Evolutionary conservation across 140 eudicot genomes (phyloP), one percentile per base, ranked within the genome.

Genomic region (Oenanthe javanica): DNA sequence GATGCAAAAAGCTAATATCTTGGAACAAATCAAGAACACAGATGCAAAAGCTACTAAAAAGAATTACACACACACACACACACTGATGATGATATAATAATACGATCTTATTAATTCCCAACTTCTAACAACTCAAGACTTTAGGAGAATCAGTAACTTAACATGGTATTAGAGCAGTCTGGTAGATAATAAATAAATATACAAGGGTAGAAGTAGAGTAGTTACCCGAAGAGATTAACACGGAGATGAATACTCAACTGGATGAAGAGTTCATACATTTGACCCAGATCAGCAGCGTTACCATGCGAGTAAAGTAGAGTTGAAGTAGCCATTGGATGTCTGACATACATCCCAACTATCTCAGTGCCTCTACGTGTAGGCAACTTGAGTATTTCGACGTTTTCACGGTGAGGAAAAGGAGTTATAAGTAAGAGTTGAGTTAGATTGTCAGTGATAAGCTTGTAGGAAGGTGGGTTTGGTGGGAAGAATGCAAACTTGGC

Each of bases 401-500:
- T 93, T 54, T 93, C 98, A 15, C 98, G 86, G 87, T 93, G 97
- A 50, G 93, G 93, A 61, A 91, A 91, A 0, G 97, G 97, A 36
- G 85, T 91, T 1, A 93, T 80, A 59, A 93, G 89, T 69, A 89
- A 72, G 52, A 93, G 64, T 6, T 93, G 97, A 16, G 98, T 91
- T 18, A 88, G 52, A 13, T 87, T 90, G 49, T 93, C 98, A 66
- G 82, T 87, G 5, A 93, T 86, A 77, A 93, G 85, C 89, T 88
- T 91, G 86, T 93, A 93, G 3, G 97, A 89, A 7, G 98, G 92
- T 45, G 98, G 97, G 80, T 80, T 89, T 9, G 98, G 98, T 82
- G 98, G 98, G 82, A 91, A 93, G 89, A 93, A 93, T 3, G 98
- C 98, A 80, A 93, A 89, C 85, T 93, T 93, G 40, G 98, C 94